phyloP scores from a whole-genome alignment of 164 flowering plant genomes.

The Cinnamomum micranthum region DNA sequence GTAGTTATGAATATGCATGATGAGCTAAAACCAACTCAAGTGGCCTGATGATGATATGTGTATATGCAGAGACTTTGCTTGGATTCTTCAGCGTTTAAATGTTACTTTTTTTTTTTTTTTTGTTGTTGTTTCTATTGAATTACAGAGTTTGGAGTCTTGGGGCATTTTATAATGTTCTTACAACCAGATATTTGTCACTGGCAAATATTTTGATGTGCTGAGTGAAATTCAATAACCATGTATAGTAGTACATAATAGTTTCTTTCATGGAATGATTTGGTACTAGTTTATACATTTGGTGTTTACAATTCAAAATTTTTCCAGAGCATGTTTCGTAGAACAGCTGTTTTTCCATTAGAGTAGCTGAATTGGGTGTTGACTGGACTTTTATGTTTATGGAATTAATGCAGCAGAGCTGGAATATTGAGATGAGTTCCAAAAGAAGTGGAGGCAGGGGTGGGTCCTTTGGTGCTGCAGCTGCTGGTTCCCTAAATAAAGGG shows the following conservation, averaged over 20 bases:
- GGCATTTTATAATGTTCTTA: neutral
- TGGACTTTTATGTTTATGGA: neutral
- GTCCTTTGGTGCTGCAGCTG: slow-evolving; percentile 11
- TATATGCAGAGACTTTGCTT: neutral
- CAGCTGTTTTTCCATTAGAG: neutral
- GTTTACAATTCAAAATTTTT: neutral
- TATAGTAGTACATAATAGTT: neutral
- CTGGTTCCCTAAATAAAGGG: slow-evolving; percentile 14
- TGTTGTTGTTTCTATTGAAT: neutral
- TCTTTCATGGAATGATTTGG: neutral
- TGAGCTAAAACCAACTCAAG: neutral
- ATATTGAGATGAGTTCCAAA: slow-evolving; percentile 16
- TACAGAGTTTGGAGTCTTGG: neutral
- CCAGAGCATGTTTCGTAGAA: neutral
- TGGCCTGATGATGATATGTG: neutral
- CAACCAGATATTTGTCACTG: neutral
- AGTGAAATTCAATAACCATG: neutral
- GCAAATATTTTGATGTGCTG: neutral
- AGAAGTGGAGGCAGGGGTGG: slow-evolving; percentile 17
- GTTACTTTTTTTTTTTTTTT: no score
- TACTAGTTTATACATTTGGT: neutral
- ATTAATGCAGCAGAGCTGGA: slow-evolving; percentile 7
- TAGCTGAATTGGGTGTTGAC: neutral
- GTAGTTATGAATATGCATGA: neutral
- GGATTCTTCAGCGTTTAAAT: neutral